These are phyloP conservation scores for Saturnispora mendoncae DNA, from an alignment of 805 yeast species.

Conservation along the genomic window DNA sequence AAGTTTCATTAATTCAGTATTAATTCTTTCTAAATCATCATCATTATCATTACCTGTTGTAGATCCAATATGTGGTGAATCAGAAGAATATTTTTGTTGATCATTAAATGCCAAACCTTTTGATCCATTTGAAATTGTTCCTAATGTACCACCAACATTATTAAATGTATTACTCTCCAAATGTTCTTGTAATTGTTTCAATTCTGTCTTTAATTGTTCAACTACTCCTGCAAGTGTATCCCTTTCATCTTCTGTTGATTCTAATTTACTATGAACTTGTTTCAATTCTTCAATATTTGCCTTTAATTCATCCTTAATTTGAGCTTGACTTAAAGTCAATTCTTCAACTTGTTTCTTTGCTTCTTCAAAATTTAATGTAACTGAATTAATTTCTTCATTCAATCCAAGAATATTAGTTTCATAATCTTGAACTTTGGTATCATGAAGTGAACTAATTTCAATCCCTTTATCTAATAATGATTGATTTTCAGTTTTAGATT, in stretches of 20 bases:
- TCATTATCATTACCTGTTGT: slow-evolving; percentile 20
- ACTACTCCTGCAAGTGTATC: slow-evolving; percentile 58
- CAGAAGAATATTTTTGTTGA: slow-evolving; percentile 3
- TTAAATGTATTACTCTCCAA: slow-evolving; percentile 15
- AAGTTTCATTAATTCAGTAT: slow-evolving; percentile 63
- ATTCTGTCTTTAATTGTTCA: slow-evolving; percentile 39
- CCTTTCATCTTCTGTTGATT: slow-evolving; percentile 54
- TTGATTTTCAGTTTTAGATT: slow-evolving; percentile 45
- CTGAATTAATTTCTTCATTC: slow-evolving; percentile 45
- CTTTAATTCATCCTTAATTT: slow-evolving; percentile 54
- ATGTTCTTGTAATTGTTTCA: slow-evolving; percentile 28
- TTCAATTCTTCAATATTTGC: slow-evolving; percentile 54
- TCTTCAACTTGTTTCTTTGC: slow-evolving; percentile 54
- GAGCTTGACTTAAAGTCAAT: slow-evolving; percentile 51
- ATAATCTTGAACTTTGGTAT: slow-evolving; percentile 39
- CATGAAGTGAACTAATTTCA: slow-evolving; percentile 41
- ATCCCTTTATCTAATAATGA: slow-evolving; percentile 46
- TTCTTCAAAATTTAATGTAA: slow-evolving; percentile 47
- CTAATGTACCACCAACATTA: slow-evolving; percentile 10
- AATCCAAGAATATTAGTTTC: slow-evolving; percentile 38
- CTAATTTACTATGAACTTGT: slow-evolving; percentile 48
- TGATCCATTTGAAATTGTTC: slow-evolving; percentile 11
- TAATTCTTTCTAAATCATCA: slow-evolving; percentile 55
- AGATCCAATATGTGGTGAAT: too few relatives aligned
- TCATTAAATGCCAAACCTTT: slow-evolving; percentile 15